Evolutionary conservation across 2,329 filamentous ascomycete species (phyloP).

Genomic region (Monosporascus cannonballus): DNA sequence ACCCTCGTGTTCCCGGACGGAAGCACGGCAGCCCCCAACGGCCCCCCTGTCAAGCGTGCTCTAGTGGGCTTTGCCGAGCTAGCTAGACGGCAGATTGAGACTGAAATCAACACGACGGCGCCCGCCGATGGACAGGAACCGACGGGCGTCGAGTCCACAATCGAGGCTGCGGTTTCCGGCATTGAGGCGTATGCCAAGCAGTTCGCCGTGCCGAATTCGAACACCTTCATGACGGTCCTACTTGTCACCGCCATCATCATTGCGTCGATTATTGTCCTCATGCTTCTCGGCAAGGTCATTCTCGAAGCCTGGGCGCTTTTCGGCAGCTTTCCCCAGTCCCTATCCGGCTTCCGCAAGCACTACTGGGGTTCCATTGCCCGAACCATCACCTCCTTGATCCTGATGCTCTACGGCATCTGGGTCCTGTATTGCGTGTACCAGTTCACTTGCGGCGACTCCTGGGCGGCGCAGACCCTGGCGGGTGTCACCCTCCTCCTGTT

Average conservation of each 20-base stretch:
- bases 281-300: slow-evolving; percentile 84
- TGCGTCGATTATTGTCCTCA: slow-evolving; percentile 74
- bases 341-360: slow-evolving; percentile 83
- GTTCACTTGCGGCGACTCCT: slow-evolving; percentile 88
- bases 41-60: slow-evolving; percentile 48
- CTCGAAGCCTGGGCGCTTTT: slow-evolving; percentile 90
- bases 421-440: slow-evolving; percentile 94
- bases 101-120: slow-evolving; percentile 35
- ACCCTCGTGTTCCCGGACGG: slow-evolving; percentile 67
- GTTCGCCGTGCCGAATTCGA: slow-evolving; percentile 76
- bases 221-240: slow-evolving; percentile 94
- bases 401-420: slow-evolving; percentile 92
- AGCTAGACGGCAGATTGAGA: slow-evolving; percentile 45
- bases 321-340: slow-evolving; percentile 72
- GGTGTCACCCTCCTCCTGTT: slow-evolving; percentile 76
- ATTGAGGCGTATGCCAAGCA: slow-evolving; percentile 80
- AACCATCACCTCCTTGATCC: slow-evolving; percentile 81
- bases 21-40: slow-evolving; percentile 37
- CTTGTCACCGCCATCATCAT: slow-evolving; percentile 84
- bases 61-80: slow-evolving; percentile 43
- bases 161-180: slow-evolving; percentile 57
- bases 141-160: slow-evolving; percentile 19
- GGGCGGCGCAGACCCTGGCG: slow-evolving; percentile 81
- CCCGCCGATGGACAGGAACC: slow-evolving; percentile 18
- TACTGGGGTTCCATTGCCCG: slow-evolving; percentile 93